These are phyloP conservation scores for Manihot esculenta DNA, from an alignment of 441 rosid genomes.

Conservation along the genomic window DNA sequence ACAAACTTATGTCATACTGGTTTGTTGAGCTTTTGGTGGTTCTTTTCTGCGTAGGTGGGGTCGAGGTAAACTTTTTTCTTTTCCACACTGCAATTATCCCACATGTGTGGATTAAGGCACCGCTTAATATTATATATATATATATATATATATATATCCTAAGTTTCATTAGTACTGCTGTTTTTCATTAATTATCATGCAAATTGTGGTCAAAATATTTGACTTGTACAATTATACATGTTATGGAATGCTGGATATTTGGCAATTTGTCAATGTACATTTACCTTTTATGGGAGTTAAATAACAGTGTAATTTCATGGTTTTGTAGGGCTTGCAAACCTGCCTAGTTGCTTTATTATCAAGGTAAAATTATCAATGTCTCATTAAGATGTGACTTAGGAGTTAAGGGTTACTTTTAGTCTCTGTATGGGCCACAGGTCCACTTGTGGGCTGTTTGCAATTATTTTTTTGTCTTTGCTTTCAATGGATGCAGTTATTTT, in stretches of 20 bases:
- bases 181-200: too few species aligned
- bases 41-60: conserved; percentile 96
- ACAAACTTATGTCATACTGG: conserved; percentile 91
- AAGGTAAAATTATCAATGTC: conserved; percentile 45
- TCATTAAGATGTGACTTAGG: conserved; percentile 2
- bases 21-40: conserved; percentile 87
- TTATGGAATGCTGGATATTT: not conserved
- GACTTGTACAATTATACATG: too few species aligned
- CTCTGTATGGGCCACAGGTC: not conserved
- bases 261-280: not conserved
- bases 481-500: not conserved
- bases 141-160: too few species aligned
- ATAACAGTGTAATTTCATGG: conserved; percentile 31
- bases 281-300: not conserved
- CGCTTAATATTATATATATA: too few species aligned
- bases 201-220: not conserved
- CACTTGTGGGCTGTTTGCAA: not conserved
- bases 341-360: conserved; percentile 86
- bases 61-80: conserved; percentile 58
- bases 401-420: not conserved
- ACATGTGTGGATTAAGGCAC: not conserved
- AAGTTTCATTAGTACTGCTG: too few species aligned
- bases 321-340: conserved; percentile 90
- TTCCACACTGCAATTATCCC: not conserved
- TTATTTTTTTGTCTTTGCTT: not conserved